Percentiles rank a stretch among this genome's conserved stretches.
phyloP scores from a whole-genome alignment of 108 stramenopile species.

The Aurantiochytrium sp. region DNA sequence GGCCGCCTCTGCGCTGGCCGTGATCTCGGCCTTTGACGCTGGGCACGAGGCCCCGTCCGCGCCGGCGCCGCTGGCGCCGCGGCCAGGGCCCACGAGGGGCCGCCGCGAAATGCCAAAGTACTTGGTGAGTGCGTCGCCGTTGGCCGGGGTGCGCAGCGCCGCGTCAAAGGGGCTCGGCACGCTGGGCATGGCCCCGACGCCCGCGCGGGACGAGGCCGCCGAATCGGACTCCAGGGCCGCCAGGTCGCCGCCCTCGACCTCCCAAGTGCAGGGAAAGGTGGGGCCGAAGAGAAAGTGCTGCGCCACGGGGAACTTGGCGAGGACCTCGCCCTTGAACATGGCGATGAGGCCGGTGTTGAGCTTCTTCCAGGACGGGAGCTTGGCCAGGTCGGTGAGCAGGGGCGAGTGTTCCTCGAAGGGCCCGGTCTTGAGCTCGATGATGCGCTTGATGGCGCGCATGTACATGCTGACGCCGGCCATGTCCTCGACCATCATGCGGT shows the following conservation, averaged over 20 bases:
- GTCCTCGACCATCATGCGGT: background rate
- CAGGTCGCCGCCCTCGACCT: background rate
- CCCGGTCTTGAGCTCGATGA: conserved; percentile 48
- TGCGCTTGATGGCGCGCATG: conserved; percentile 43
- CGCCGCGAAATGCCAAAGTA: background rate
- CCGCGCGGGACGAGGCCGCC: background rate
- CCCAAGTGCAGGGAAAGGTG: conserved; percentile 49
- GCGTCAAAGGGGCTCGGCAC: background rate
- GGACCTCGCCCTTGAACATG: conserved; percentile 48
- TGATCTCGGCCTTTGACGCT: background rate
- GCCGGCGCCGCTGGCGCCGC: background rate
- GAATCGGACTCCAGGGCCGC: background rate
- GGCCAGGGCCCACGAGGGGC: background rate
- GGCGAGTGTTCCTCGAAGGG: conserved; percentile 60
- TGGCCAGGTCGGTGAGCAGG: conserved; percentile 50
- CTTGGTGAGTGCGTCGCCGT: background rate
- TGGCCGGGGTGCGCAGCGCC: background rate
- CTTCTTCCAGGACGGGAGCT: conserved; percentile 43
- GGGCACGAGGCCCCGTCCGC: background rate
- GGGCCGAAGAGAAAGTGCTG: conserved; percentile 59
- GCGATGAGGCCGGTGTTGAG: conserved; percentile 19
- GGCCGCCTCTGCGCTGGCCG: background rate
- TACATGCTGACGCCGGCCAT: conserved; percentile 44
- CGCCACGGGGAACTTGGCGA: conserved; percentile 53
- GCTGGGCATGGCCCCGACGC: background rate